phyloP scores from a whole-genome alignment of 2,329 filamentous ascomycete genomes.

The Penicillium sp. region DNA sequence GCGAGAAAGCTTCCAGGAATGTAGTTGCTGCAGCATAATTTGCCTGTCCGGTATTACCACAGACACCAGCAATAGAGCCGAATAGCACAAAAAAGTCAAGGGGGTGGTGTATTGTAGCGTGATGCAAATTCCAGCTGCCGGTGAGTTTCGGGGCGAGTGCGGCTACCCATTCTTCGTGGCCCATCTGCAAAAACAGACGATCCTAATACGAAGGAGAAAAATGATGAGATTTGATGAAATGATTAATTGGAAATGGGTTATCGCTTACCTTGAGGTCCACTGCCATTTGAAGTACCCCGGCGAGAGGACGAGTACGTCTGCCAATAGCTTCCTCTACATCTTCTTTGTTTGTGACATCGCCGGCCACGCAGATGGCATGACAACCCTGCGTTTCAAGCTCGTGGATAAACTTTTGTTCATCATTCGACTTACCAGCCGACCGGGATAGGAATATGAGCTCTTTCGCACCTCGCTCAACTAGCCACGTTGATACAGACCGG shows the following conservation, averaged over 20 bases:
- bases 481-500: conserved; percentile 10
- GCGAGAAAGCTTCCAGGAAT: conserved; percentile 34
- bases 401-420: conserved; percentile 4
- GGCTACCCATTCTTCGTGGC: conserved; percentile 33
- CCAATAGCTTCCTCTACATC: conserved; percentile 3
- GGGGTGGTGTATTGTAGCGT: conserved; percentile 1
- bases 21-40: conserved; percentile 41
- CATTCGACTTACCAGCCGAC: conserved; percentile 4
- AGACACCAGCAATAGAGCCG: conserved; percentile 34
- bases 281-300: conserved; percentile 11
- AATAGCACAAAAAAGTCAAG: conserved; percentile 33
- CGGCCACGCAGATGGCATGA: not conserved
- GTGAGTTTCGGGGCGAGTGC: conserved; percentile 37
- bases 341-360: not conserved
- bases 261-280: conserved; percentile 2
- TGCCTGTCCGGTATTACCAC: conserved; percentile 44
- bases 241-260: not conserved
- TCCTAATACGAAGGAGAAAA: conserved; percentile 7
- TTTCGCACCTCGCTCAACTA: conserved; percentile 14
- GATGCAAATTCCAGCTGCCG: conserved; percentile 34
- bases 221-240: too few relatives aligned
- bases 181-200: conserved; percentile 35
- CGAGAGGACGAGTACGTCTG: not conserved
- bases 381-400: conserved; percentile 13
- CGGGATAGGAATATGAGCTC: conserved; percentile 11